phyloP scores from a whole-genome alignment of 2,329 filamentous ascomycete genomes.

The Fusarium sp. region DNA sequence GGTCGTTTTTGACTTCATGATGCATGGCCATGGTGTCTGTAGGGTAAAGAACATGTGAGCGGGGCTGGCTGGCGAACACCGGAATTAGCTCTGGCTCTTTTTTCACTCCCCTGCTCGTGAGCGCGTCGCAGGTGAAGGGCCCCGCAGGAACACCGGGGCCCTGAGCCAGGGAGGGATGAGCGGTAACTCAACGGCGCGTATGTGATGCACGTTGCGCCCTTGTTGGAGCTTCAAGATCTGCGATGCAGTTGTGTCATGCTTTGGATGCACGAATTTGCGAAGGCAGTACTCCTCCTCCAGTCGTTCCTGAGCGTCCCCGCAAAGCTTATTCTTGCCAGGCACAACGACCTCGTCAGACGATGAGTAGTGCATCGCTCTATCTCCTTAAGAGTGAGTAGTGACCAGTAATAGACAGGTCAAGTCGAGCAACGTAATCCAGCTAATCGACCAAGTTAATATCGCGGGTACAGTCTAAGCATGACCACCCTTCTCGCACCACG shows the following conservation, averaged over 20 bases:
- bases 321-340: neutral
- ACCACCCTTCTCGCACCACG: neutral
- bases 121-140: neutral
- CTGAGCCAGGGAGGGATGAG: no score
- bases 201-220: neutral
- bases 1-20: no score
- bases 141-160: no score
- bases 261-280: neutral
- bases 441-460: neutral
- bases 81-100: no score
- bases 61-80: no score
- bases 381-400: neutral
- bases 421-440: neutral
- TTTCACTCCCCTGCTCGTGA: neutral
- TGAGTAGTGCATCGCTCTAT: neutral
- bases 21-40: no score
- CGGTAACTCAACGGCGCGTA: neutral
- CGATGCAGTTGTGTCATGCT: neutral
- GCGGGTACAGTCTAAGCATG: neutral
- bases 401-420: neutral
- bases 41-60: no score
- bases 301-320: neutral
- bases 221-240: neutral
- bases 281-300: neutral
- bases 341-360: neutral